Conservation (phyloP, 331 rosid species). For the Quercus tomentella region DNA sequence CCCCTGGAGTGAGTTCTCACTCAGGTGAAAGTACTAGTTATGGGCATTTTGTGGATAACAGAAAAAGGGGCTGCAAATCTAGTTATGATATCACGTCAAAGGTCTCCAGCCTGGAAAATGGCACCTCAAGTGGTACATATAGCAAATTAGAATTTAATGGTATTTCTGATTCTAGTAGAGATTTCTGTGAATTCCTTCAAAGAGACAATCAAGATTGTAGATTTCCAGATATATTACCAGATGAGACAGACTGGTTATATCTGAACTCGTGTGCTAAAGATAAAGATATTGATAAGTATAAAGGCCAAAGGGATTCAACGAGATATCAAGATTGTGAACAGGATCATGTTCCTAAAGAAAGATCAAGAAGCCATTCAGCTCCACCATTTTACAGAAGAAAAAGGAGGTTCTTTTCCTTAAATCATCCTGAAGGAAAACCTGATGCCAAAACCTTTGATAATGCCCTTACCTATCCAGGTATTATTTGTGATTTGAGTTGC, state of each 20-base stretch:
- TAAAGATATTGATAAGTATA: constrained; percentile 12
- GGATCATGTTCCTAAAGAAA: constrained; percentile 21
- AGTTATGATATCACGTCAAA: constrained; percentile 23
- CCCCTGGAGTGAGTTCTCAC: constrained; percentile 26
- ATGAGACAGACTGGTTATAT: constrained; percentile 35
- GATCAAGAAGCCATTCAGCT: constrained; percentile 68
- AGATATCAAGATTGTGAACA: constrained; percentile 27
- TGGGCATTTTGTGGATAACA: constrained; percentile 18
- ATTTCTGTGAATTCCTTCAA: constrained; percentile 21
- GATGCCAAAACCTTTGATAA: constrained; percentile 24
- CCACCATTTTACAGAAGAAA: constrained; percentile 71
- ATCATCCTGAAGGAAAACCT: constrained; percentile 32
- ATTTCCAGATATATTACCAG: constrained; percentile 24
- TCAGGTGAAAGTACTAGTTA: constrained; percentile 21
- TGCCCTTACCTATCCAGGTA: constrained; percentile 49
- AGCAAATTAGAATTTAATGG: constrained; percentile 28
- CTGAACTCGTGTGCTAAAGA: constrained; percentile 22
- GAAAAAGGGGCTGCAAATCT: constrained; percentile 35
- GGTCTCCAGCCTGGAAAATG: constrained; percentile 27
- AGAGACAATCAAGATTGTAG: constrained; percentile 16
- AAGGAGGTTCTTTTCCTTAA: constrained; percentile 51
- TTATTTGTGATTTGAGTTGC: constrained; percentile 10
- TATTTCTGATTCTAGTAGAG: constrained; percentile 26
- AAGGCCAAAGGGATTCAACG: constrained; percentile 25
- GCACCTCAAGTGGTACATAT: constrained; percentile 31